Evolutionary conservation across 1,284 basidiomycete species (phyloP).

Genomic region (Sanghuangporus sanghuang): DNA sequence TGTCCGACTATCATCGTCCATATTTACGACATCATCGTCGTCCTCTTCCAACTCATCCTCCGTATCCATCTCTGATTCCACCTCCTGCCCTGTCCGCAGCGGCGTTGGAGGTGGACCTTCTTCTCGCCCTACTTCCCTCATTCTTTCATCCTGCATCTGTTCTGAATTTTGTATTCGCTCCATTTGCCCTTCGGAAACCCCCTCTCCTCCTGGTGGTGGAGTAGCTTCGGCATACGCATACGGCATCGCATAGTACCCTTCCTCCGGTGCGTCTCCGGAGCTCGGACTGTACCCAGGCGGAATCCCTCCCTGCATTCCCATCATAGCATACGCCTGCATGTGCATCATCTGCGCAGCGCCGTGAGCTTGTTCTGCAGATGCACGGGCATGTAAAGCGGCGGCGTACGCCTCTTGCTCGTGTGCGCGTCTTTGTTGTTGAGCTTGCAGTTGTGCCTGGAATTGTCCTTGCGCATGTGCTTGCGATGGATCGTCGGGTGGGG

Average conservation of each 20-base stretch:
- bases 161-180: neutral
- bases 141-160: neutral
- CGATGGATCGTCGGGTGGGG: slow-evolving; percentile 1
- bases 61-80: neutral
- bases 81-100: neutral
- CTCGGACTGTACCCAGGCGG: slow-evolving; percentile 13
- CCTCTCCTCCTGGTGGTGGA: neutral
- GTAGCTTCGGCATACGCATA: slow-evolving; percentile 13
- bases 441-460: neutral
- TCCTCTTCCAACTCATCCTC: slow-evolving; percentile 2
- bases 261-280: slow-evolving; percentile 13
- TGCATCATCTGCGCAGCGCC: slow-evolving; percentile 6
- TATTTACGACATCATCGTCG: neutral
- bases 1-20: neutral
- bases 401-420: slow-evolving; percentile 7
- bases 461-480: neutral
- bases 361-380: neutral
- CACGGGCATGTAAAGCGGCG: neutral
- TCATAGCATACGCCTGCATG: slow-evolving; percentile 1
- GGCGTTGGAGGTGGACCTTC: neutral
- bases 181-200: neutral
- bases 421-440: neutral
- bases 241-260: neutral
- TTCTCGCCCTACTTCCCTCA: neutral
- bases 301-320: slow-evolving; percentile 4